Conservation (phyloP, 140 eudicot species). For the Flaveria floridana region DNA sequence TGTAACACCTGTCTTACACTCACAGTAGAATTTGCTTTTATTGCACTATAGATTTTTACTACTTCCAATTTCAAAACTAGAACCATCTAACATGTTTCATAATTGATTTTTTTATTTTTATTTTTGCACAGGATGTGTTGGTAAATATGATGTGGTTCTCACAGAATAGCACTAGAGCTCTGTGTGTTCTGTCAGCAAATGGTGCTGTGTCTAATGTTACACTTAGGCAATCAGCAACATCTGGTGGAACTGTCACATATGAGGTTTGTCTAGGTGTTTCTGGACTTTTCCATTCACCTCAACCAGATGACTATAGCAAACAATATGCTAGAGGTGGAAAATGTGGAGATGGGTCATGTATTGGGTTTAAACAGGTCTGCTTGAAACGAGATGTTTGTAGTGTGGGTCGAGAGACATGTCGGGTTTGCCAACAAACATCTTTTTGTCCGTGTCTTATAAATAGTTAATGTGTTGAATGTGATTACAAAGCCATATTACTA, state of each 20-base stretch:
- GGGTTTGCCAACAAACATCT: neutral
- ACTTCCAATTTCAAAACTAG: neutral
- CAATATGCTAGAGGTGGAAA: neutral
- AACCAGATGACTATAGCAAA: neutral
- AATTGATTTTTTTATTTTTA: neutral
- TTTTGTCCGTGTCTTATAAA: neutral
- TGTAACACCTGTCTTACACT: no score
- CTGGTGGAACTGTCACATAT: conserved; percentile 51
- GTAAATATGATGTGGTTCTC: conserved; percentile 49
- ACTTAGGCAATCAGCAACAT: conserved; percentile 40
- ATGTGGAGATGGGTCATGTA: neutral
- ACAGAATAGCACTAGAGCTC: conserved; percentile 36
- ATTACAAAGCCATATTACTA: neutral
- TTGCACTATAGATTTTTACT: neutral
- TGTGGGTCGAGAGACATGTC: neutral
- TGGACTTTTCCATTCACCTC: neutral
- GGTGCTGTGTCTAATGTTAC: conserved; percentile 54
- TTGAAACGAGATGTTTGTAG: neutral
- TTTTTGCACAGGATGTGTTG: conserved; percentile 41
- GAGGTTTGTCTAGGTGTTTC: conserved; percentile 44
- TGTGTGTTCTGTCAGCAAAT: conserved; percentile 50
- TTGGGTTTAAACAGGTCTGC: neutral
- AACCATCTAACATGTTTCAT: neutral
- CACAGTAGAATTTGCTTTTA: neutral
- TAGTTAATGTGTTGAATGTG: neutral